Evolutionary conservation across 306 rosid genomes (phyloP).

Genomic region (Prunus dulcis): DNA sequence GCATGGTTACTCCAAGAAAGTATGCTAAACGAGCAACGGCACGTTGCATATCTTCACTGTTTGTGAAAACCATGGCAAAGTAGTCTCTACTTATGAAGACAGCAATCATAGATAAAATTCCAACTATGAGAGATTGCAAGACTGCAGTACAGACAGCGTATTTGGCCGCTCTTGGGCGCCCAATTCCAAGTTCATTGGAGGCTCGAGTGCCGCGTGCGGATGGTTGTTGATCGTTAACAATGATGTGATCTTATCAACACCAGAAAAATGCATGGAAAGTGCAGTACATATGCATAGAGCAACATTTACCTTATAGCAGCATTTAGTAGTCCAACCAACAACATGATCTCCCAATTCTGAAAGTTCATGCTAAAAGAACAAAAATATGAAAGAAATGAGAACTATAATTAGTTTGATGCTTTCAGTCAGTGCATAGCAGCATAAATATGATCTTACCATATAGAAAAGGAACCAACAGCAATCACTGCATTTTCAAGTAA

Average conservation of each 20-base stretch:
- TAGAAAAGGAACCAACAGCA: conserved; percentile 42
- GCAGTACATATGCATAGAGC: neutral
- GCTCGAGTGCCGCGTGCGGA: conserved; percentile 33
- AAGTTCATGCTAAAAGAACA: conserved; percentile 18
- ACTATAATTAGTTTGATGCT: too few relatives aligned
- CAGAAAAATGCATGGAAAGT: neutral
- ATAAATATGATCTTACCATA: conserved; percentile 32
- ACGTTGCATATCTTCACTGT: neutral
- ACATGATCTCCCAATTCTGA: conserved; percentile 11
- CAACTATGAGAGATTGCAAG: conserved; percentile 30
- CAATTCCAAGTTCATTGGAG: conserved; percentile 44
- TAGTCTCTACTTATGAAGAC: conserved; percentile 12
- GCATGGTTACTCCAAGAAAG: conserved; percentile 14
- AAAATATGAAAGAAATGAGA: neutral
- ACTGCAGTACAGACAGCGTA: conserved; percentile 34
- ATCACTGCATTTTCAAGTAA: conserved; percentile 37
- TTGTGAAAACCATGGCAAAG: conserved; percentile 18
- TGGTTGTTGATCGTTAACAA: neutral
- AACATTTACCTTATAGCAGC: conserved; percentile 10
- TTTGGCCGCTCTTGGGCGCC: conserved; percentile 45
- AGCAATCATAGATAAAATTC: conserved; percentile 20
- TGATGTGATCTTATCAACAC: neutral
- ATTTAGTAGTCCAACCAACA: conserved; percentile 13
- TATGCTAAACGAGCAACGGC: conserved; percentile 15
- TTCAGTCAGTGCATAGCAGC: too few relatives aligned